A percentile compares a stretch with the other conserved stretches of the same genome.
phyloP scores from a whole-genome alignment of 257 asterid species.

The Solanum pimpinellifolium region DNA sequence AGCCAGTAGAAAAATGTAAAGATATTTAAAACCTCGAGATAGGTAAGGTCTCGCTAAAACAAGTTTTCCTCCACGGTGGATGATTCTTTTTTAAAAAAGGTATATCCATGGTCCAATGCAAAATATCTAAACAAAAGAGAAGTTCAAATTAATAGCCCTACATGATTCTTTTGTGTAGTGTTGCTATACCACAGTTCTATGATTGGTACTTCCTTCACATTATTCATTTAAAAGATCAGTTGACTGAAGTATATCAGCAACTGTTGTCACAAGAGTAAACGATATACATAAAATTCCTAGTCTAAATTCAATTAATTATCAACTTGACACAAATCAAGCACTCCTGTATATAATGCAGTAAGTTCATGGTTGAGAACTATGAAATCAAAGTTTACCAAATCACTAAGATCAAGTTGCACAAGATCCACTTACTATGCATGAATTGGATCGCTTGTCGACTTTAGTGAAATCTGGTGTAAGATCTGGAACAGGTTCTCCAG shows the following conservation, averaged over 20 bases:
- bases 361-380: background rate
- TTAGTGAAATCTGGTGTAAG: conserved; percentile 31
- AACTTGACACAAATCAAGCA: background rate
- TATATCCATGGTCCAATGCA: background rate
- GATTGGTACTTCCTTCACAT: background rate
- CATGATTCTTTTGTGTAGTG: background rate
- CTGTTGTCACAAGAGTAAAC: background rate
- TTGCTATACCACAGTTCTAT: background rate
- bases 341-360: background rate
- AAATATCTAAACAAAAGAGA: background rate
- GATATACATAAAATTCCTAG: background rate
- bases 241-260: background rate
- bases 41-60: background rate
- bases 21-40: background rate
- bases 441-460: conserved; percentile 24
- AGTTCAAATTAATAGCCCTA: background rate
- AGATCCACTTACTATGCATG: conserved; percentile 25
- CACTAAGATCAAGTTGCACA: background rate
- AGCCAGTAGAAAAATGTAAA: background rate
- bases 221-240: background rate
- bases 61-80: background rate
- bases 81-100: background rate
- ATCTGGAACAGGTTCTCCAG: conserved; percentile 36
- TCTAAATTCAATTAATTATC: background rate
- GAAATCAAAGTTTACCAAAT: background rate